Percentiles rank a stretch among this genome's conserved stretches.
Conservation (phyloP, 768 basidiomycete genomes). For the Termitomyces eurrhizus region DNA sequence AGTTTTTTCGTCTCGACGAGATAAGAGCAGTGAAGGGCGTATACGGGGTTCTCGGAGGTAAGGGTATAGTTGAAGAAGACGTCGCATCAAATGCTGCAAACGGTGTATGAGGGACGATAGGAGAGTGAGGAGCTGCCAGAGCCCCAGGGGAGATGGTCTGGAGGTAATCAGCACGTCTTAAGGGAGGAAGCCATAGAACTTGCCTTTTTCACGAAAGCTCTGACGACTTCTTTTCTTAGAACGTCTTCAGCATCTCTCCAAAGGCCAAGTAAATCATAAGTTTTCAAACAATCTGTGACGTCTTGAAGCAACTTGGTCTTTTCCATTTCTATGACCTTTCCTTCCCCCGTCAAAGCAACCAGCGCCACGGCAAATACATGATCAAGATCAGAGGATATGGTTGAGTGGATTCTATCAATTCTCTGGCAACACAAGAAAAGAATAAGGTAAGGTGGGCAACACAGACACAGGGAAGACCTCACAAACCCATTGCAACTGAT, state of each 20-base stretch:
- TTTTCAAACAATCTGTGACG: constrained; percentile 71
- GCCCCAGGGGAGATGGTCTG: constrained; percentile 77
- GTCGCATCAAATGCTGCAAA: constrained; percentile 36
- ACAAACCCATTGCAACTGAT: constrained; percentile 83
- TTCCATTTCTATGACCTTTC: constrained; percentile 57
- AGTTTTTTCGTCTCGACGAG: constrained; percentile 34
- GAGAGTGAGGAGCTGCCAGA: constrained; percentile 65
- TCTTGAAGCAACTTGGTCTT: constrained; percentile 61
- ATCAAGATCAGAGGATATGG: constrained; percentile 83
- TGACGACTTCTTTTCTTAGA: constrained; percentile 65
- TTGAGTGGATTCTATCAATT: constrained; percentile 78
- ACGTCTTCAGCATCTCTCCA: constrained; percentile 91
- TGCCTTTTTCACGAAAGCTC: constrained; percentile 76
- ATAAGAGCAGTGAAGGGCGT: constrained; percentile 50
- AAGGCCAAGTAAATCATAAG: constrained; percentile 75
- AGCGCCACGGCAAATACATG: constrained; percentile 71
- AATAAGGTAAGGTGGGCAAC: constrained; percentile 3
- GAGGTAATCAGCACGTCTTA: constrained; percentile 2
- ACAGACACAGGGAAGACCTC: constrained; percentile 14
- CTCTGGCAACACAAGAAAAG: constrained; percentile 39
- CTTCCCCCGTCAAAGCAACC: constrained; percentile 41
- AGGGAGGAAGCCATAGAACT: constrained; percentile 6
- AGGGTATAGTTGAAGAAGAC: constrained; percentile 21
- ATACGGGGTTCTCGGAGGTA: constrained; percentile 43
- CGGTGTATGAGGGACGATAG: constrained; percentile 75